Evolutionary conservation across 257 asterid genomes (phyloP).

Genomic region (Solanum pinnatisectum): DNA sequence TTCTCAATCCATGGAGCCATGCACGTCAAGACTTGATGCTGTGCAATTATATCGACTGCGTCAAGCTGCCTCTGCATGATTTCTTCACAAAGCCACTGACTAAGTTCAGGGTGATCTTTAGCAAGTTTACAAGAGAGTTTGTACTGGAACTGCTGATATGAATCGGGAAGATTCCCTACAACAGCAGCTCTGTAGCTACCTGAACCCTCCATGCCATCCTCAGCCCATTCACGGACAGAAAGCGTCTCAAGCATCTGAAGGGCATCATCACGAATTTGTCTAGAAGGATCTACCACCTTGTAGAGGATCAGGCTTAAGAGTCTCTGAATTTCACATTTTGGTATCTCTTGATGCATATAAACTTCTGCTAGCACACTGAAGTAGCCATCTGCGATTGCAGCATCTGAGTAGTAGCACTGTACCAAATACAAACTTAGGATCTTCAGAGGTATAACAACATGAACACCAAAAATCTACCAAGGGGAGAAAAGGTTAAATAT

Average conservation of each 20-base stretch:
- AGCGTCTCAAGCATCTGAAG: conserved; percentile 99
- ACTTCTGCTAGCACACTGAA: conserved; percentile 99
- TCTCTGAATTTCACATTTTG: conserved; percentile 97
- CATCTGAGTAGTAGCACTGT: conserved; percentile 97
- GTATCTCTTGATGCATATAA: conserved; percentile 98
- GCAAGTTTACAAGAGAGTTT: conserved; percentile 99
- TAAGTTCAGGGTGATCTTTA: conserved; percentile 92
- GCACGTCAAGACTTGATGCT: conserved; percentile 97
- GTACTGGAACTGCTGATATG: conserved; percentile 97
- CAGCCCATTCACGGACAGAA: conserved; percentile 97
- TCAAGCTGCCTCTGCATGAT: conserved; percentile 99
- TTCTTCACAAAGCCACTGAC: conserved; percentile 97
- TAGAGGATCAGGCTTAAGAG: conserved; percentile 90
- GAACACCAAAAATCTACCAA: background rate
- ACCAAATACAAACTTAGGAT: conserved; percentile 5
- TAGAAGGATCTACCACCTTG: conserved; percentile 98
- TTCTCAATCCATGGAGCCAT: conserved; percentile 99
- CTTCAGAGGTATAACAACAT: background rate
- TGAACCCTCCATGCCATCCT: conserved; percentile 82
- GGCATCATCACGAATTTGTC: conserved; percentile 99
- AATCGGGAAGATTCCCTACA: conserved; percentile 98
- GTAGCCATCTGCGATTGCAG: conserved; percentile 98
- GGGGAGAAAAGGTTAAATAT: background rate
- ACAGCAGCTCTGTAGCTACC: conserved; percentile 96
- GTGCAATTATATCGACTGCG: conserved; percentile 97